phyloP scores from a whole-genome alignment of 768 basidiomycete genomes.

The Trametes punicea region DNA sequence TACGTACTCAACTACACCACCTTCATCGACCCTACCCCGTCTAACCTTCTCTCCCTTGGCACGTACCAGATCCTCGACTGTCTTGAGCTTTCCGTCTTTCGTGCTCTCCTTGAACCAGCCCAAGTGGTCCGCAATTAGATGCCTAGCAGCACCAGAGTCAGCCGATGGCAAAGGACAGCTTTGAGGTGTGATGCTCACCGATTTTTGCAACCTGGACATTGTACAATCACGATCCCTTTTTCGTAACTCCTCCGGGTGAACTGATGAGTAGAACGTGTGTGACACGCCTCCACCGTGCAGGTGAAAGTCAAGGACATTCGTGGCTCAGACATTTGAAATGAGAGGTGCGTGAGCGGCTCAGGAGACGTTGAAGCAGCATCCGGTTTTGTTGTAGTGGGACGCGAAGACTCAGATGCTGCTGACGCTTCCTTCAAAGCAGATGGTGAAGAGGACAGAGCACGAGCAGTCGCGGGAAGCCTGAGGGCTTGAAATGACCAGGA shows the following conservation, averaged over 20 bases:
- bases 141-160: constrained; percentile 45
- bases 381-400: neutral
- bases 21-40: constrained; percentile 38
- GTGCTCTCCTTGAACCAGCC: constrained; percentile 90
- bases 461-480: neutral
- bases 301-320: constrained; percentile 79
- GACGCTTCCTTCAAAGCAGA: neutral
- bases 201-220: constrained; percentile 89
- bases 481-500: neutral
- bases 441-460: constrained; percentile 9
- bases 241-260: constrained; percentile 86
- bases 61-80: constrained; percentile 78
- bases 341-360: constrained; percentile 13
- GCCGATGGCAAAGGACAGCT: too few relatives aligned
- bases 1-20: constrained; percentile 55
- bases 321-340: constrained; percentile 49
- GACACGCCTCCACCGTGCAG: constrained; percentile 74
- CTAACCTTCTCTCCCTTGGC: constrained; percentile 75
- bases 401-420: neutral
- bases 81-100: constrained; percentile 65
- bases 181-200: constrained; percentile 46
- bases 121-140: constrained; percentile 86
- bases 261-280: constrained; percentile 79
- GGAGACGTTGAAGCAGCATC: neutral
- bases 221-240: constrained; percentile 83